phyloP scores from a whole-genome alignment of 192 early-diverging fungal species.

The Thamnidium elegans region DNA sequence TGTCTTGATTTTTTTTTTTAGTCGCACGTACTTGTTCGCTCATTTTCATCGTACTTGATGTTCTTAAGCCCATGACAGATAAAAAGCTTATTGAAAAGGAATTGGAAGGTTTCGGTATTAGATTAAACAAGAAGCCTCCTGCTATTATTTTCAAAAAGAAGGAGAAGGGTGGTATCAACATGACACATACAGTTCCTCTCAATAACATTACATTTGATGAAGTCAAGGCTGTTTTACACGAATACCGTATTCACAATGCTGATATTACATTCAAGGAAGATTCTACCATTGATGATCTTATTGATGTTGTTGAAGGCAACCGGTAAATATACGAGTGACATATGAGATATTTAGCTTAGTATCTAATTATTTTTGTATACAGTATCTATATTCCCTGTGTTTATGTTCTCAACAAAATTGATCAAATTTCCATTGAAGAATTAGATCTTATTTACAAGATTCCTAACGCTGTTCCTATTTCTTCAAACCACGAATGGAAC shows the following conservation, averaged over 20 bases:
- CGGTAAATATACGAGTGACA: slow-evolving; percentile 19
- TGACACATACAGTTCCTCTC: slow-evolving; percentile 89
- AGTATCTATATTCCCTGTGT: slow-evolving; percentile 93
- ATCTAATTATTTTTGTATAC: slow-evolving; percentile 8
- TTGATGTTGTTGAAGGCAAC: slow-evolving; percentile 87
- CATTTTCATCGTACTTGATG: slow-evolving; percentile 96
- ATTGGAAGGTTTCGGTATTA: slow-evolving; percentile 96
- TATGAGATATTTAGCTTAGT: neutral
- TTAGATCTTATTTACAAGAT: slow-evolving; percentile 96
- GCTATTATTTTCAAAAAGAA: slow-evolving; percentile 96
- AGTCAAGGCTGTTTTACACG: slow-evolving; percentile 90
- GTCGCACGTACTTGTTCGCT: slow-evolving; percentile 97
- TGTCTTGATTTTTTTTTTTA: slow-evolving; percentile 12
- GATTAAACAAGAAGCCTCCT: slow-evolving; percentile 95
- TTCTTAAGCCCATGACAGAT: slow-evolving; percentile 93
- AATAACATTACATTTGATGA: slow-evolving; percentile 85
- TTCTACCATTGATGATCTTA: slow-evolving; percentile 91
- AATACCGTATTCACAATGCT: slow-evolving; percentile 97
- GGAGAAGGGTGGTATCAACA: slow-evolving; percentile 96
- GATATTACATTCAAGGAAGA: slow-evolving; percentile 93
- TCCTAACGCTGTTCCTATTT: slow-evolving; percentile 87
- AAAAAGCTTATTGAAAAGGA: slow-evolving; percentile 95
- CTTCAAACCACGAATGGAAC: slow-evolving; percentile 84
- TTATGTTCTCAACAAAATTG: slow-evolving; percentile 99
- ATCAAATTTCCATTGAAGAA: slow-evolving; percentile 95